Evolutionary conservation across 768 basidiomycete species (phyloP).

Genomic region (Imleria badia): DNA sequence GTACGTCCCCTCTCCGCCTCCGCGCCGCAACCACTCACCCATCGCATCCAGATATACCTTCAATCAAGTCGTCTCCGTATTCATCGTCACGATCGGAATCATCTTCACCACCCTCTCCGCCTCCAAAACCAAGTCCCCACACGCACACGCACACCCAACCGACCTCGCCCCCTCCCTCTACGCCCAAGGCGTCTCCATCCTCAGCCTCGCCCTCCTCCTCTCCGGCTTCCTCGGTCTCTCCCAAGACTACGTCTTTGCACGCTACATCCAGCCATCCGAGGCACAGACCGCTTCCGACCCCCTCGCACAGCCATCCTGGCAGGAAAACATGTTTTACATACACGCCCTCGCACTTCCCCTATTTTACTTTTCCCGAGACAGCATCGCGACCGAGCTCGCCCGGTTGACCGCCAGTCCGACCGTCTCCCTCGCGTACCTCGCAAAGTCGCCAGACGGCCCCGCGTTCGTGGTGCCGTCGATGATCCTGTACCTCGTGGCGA

Average conservation of each 20-base stretch:
- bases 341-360: slow-evolving; percentile 79
- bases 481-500: slow-evolving; percentile 63
- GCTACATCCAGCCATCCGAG: slow-evolving; percentile 39
- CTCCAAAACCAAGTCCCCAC: slow-evolving; percentile 35
- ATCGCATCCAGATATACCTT: slow-evolving; percentile 50
- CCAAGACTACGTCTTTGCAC: slow-evolving; percentile 75
- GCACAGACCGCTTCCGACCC: slow-evolving; percentile 19
- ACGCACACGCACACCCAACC: no score
- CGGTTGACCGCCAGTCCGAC: slow-evolving; percentile 11
- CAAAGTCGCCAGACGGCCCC: no score
- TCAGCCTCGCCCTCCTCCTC: slow-evolving; percentile 74
- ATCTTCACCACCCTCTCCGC: slow-evolving; percentile 80
- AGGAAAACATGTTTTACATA: slow-evolving; percentile 91
- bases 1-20: slow-evolving; percentile 35
- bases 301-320: slow-evolving; percentile 54
- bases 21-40: slow-evolving; percentile 14
- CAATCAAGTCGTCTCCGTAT: slow-evolving; percentile 68
- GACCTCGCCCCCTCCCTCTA: slow-evolving; percentile 40
- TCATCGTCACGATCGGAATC: slow-evolving; percentile 81
- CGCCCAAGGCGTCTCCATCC: slow-evolving; percentile 67
- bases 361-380: slow-evolving; percentile 60
- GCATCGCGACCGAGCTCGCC: slow-evolving; percentile 38
- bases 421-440: slow-evolving; percentile 14
- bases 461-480: slow-evolving; percentile 50
- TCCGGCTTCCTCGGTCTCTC: slow-evolving; percentile 79